Evolutionary conservation across 345 rosid genomes (phyloP).

Genomic region (Punica granatum): DNA sequence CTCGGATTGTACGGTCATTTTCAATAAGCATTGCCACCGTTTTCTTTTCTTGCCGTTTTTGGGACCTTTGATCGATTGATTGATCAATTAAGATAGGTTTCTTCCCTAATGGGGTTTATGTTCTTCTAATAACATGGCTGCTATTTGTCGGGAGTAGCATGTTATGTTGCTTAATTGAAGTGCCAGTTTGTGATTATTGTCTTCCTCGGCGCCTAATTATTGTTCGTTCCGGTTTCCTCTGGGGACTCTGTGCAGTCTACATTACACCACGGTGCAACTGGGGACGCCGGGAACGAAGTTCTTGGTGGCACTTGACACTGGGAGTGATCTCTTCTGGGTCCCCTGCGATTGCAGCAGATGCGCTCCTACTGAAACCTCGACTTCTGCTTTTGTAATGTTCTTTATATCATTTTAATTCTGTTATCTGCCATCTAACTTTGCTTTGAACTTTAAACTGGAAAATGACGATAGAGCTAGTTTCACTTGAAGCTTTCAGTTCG

Average conservation of each 20-base stretch:
- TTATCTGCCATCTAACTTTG: not conserved
- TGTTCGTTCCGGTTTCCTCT: not conserved
- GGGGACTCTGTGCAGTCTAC: constrained; percentile 38
- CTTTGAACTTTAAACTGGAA: not conserved
- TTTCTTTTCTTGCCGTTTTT: not conserved
- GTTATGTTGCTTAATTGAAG: not conserved
- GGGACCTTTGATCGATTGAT: not conserved
- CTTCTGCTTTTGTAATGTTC: constrained; percentile 52
- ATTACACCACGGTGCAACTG: constrained; percentile 75
- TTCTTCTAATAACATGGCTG: not conserved
- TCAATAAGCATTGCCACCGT: not conserved
- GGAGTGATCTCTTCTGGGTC: constrained; percentile 91
- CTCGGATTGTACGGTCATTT: constrained; percentile 59
- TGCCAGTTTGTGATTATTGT: not conserved
- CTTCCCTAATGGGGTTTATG: not conserved
- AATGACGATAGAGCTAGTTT: not conserved
- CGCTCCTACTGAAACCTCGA: constrained; percentile 51
- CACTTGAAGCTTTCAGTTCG: not conserved
- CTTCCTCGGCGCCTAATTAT: not conserved
- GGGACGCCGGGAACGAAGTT: constrained; percentile 85
- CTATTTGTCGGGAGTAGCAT: not conserved
- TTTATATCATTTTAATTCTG: not conserved
- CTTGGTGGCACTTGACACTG: constrained; percentile 83
- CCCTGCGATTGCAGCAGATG: constrained; percentile 81
- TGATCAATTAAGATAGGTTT: not conserved